phyloP scores from a whole-genome alignment of 306 rosid species.

The Cicer bijugum region DNA sequence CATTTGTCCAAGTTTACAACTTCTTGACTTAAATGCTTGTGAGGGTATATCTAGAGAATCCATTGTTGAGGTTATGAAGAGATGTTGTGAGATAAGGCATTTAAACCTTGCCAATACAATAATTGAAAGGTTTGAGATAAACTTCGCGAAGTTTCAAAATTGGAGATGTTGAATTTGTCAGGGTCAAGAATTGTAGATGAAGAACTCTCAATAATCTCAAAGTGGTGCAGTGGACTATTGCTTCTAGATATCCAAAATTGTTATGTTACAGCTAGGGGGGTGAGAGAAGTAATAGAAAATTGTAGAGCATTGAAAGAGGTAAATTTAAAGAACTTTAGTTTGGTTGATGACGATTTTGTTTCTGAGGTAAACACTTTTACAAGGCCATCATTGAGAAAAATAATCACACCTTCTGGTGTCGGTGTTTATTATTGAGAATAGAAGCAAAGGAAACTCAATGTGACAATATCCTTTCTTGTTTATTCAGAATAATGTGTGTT shows the following conservation, averaged over 20 bases:
- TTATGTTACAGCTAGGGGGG: conserved; percentile 63
- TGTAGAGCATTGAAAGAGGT: conserved; percentile 67
- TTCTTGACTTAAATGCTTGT: conserved; percentile 61
- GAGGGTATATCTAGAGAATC: conserved; percentile 52
- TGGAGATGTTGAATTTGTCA: conserved; percentile 56
- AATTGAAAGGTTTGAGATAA: conserved; percentile 41
- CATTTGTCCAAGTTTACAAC: conserved; percentile 57
- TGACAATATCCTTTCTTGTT: neutral
- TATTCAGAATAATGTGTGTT: neutral
- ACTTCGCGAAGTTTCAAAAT: conserved; percentile 54
- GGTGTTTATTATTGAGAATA: conserved; percentile 42
- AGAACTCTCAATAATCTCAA: conserved; percentile 59
- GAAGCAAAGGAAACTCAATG: conserved; percentile 37
- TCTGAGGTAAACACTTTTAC: conserved; percentile 50
- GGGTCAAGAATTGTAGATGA: conserved; percentile 55
- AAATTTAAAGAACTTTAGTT: conserved; percentile 55
- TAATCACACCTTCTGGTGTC: conserved; percentile 52
- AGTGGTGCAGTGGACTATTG: conserved; percentile 52
- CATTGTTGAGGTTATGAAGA: conserved; percentile 51
- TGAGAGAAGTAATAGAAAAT: conserved; percentile 55
- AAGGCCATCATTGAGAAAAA: conserved; percentile 63
- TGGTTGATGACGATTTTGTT: conserved; percentile 50
- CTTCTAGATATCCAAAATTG: conserved; percentile 56
- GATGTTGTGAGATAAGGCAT: conserved; percentile 58
- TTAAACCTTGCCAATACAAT: conserved; percentile 48